Conservation (phyloP, 2,329 filamentous ascomycete species). For the Neonectria faginata region DNA sequence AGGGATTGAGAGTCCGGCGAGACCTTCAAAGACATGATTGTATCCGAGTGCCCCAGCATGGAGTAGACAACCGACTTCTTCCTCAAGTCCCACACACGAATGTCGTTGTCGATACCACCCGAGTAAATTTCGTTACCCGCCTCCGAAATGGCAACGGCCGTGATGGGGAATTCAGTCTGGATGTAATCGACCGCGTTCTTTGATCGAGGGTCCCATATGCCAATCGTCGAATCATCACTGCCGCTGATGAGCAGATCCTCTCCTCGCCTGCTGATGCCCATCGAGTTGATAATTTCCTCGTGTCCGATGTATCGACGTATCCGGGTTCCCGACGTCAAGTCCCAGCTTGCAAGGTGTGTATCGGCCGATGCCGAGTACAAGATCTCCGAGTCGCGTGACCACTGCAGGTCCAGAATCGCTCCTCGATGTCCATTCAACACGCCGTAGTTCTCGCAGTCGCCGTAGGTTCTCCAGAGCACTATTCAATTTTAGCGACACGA, state of each 20-base stretch:
- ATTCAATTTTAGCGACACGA: conserved; percentile 29
- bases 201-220: conserved; percentile 93
- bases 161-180: conserved; percentile 91
- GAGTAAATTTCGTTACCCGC: conserved; percentile 96
- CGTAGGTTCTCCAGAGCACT: conserved; percentile 96
- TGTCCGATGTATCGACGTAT: conserved; percentile 94
- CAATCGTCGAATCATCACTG: conserved; percentile 93
- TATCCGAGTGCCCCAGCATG: conserved; percentile 90
- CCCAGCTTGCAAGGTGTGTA: conserved; percentile 94
- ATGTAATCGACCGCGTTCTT: conserved; percentile 91
- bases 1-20: conserved; percentile 93
- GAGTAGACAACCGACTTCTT: conserved; percentile 91
- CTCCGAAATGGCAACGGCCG: conserved; percentile 89
- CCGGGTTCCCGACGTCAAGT: conserved; percentile 88
- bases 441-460: conserved; percentile 94
- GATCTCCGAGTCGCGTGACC: conserved; percentile 93
- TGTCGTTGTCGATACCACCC: conserved; percentile 96
- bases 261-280: conserved; percentile 89
- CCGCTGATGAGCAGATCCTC: conserved; percentile 92
- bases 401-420: conserved; percentile 91
- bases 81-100: conserved; percentile 95
- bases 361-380: conserved; percentile 95
- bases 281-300: conserved; percentile 92
- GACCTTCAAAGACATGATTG: conserved; percentile 88
- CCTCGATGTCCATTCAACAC: conserved; percentile 89